Evolutionary conservation across 2,329 filamentous ascomycete species (phyloP).

Genomic region (Xylaria multiplex): DNA sequence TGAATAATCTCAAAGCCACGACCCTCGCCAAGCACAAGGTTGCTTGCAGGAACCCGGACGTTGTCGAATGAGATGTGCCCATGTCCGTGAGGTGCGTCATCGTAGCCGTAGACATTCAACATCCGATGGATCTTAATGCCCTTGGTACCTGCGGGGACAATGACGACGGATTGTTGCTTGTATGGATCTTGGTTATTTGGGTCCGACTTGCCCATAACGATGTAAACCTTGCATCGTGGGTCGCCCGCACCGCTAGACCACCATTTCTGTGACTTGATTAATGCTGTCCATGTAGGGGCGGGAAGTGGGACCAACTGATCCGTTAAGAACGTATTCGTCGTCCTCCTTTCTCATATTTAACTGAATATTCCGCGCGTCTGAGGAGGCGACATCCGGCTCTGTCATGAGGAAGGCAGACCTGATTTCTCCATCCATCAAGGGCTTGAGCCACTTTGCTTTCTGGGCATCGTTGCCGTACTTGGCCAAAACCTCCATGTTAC

Average conservation of each 20-base stretch:
- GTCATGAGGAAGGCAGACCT: constrained; percentile 94
- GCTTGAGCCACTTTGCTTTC: constrained; percentile 84
- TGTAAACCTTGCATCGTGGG: constrained; percentile 89
- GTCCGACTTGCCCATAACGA: constrained; percentile 96
- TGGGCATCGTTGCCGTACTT: constrained; percentile 89
- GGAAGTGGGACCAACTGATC: constrained; percentile 66
- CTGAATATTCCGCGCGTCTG: constrained; percentile 92
- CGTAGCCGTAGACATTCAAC: constrained; percentile 93
- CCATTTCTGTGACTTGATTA: constrained; percentile 78
- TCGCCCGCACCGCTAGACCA: constrained; percentile 98
- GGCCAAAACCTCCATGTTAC: constrained; percentile 94
- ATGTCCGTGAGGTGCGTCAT: constrained; percentile 98
- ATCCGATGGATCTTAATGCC: constrained; percentile 95
- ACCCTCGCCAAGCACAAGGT: constrained; percentile 91
- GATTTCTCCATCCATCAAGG: constrained; percentile 84
- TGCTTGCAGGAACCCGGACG: constrained; percentile 84
- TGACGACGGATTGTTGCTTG: constrained; percentile 90
- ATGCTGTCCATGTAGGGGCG: background rate
- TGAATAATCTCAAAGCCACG: constrained; percentile 99
- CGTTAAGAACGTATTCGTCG: constrained; percentile 90
- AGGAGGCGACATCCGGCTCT: constrained; percentile 86
- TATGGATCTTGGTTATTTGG: constrained; percentile 79
- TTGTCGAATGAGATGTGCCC: constrained; percentile 91
- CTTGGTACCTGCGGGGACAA: constrained; percentile 82
- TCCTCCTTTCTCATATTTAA: constrained; percentile 84